Conservation (phyloP, 495 filamentous ascomycete species). For the Choiromyces venosus region DNA sequence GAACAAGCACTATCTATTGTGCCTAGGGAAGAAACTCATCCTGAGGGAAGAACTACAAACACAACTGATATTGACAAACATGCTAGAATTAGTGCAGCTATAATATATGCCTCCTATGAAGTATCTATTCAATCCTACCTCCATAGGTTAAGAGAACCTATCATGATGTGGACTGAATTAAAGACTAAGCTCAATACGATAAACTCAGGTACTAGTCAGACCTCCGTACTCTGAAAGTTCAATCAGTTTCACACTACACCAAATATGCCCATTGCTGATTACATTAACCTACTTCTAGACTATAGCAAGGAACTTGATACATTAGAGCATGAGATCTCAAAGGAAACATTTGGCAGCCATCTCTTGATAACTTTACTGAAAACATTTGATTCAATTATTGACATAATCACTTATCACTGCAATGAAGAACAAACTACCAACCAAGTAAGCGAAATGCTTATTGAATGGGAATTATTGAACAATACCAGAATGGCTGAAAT, state of each 20-base stretch:
- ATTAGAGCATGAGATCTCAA: neutral
- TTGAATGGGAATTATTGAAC: no score
- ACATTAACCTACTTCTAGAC: neutral
- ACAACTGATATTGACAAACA: neutral
- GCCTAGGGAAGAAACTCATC: no score
- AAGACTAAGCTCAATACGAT: neutral
- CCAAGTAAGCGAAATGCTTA: no score
- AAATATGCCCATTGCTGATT: no score
- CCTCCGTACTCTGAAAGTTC: neutral
- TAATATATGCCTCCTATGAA: neutral
- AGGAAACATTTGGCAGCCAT: neutral
- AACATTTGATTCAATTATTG: no score
- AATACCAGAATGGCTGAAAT: no score
- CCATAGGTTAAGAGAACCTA: neutral
- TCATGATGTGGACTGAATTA: neutral
- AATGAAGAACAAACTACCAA: no score
- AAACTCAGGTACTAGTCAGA: neutral
- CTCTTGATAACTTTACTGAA: neutral
- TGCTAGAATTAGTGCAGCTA: neutral
- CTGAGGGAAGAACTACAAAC: no score
- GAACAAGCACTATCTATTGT: no score
- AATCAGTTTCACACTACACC: neutral
- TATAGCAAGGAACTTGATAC: neutral
- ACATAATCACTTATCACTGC: no score
- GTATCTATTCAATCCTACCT: neutral